Evolutionary conservation across 1,139 yeast genomes (phyloP), one percentile per base, ranked within the genome.

Genomic region (Eremothecium cymbalariae): DNA sequence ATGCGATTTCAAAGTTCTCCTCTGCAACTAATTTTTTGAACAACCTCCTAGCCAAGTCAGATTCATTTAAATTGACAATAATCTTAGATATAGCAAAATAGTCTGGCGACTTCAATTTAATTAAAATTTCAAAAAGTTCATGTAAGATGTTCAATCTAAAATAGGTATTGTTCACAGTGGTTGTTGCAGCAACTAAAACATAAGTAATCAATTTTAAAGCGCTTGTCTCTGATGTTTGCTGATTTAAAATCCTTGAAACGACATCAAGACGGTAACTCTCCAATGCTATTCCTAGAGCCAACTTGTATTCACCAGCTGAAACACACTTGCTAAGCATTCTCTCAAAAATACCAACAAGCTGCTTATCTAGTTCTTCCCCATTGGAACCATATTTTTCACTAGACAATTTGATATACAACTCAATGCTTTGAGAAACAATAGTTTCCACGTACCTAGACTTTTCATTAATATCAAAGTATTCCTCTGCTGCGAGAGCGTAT

Each of bases 401-500:
- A 2, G 93, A 72, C 45, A 72, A 66, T 28, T 68, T 62, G 44
- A 82, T 82, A 60, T 90, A 90, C 48, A 75, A 74, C 54, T 82
- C 84, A 57, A 93, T 83, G 60, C 96, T 86, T 58, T 85, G 84
- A 13, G 95, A 82, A 26, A 90, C 93, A 50, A 90, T 84, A 6
- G 97, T 90, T 62, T 93, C 95, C 41, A 81, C 82, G 59, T 75
- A 90, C 63, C 88, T 95, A n/a, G 86, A 72, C 45, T 73, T 70
- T 47, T 78, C 83, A 39, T 71, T 55, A 36, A 86, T 66, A 59
- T 88, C 74, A 55, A 93, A 85, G 19, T 47, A 41, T 25, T 76
- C 72, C 18, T 86, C 95, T 8, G 98, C 93, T 30, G 75, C 78
- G 33, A 90, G 71, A 2, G 95, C 90, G 59, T 78, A 90, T 55